These are phyloP conservation scores for Nematocida ausubeli DNA, from an alignment of 371 early-diverging fungal species.

Conservation along the genomic window DNA sequence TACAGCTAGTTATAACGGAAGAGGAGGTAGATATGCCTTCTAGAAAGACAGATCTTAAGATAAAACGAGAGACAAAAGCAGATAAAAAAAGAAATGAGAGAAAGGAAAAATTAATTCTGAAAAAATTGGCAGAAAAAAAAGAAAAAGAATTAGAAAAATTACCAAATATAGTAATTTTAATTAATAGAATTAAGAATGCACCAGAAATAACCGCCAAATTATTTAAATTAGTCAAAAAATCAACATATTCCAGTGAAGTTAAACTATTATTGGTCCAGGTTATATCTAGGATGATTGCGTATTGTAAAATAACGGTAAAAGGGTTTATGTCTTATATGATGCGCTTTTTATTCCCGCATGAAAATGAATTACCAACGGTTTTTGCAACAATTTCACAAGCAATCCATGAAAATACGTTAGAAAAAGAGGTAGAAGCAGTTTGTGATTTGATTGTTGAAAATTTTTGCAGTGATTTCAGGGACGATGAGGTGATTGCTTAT, in stretches of 20 bases:
- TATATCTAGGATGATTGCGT: slow-evolving; percentile 56
- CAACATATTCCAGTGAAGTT: slow-evolving; percentile 23
- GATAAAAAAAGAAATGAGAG: slow-evolving; percentile 44
- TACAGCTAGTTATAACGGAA: slow-evolving; percentile 36
- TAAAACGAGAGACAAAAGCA: slow-evolving; percentile 49
- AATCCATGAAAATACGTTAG: slow-evolving; percentile 31
- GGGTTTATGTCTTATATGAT: slow-evolving; percentile 59
- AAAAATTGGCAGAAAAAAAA: slow-evolving; percentile 54
- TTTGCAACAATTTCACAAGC: slow-evolving; percentile 43
- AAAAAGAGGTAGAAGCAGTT: slow-evolving; percentile 46
- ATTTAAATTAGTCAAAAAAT: slow-evolving; percentile 25
- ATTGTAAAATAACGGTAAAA: slow-evolving; percentile 54
- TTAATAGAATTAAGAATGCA: slow-evolving; percentile 39
- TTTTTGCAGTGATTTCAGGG: slow-evolving; percentile 62
- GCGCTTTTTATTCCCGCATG: slow-evolving; percentile 47
- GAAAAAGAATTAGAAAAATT: slow-evolving; percentile 47
- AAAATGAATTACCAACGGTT: slow-evolving; percentile 49
- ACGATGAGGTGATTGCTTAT: slow-evolving; percentile 64
- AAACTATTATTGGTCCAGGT: slow-evolving; percentile 55
- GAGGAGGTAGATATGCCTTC: slow-evolving; percentile 49
- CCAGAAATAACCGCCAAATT: slow-evolving; percentile 35
- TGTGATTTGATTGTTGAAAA: slow-evolving; percentile 51
- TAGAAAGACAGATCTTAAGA: background rate
- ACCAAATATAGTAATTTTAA: slow-evolving; percentile 57
- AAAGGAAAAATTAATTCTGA: slow-evolving; percentile 44